phyloP scores from a whole-genome alignment of 2,329 filamentous ascomycete species.

The Myriosclerotinia scirpicola region DNA sequence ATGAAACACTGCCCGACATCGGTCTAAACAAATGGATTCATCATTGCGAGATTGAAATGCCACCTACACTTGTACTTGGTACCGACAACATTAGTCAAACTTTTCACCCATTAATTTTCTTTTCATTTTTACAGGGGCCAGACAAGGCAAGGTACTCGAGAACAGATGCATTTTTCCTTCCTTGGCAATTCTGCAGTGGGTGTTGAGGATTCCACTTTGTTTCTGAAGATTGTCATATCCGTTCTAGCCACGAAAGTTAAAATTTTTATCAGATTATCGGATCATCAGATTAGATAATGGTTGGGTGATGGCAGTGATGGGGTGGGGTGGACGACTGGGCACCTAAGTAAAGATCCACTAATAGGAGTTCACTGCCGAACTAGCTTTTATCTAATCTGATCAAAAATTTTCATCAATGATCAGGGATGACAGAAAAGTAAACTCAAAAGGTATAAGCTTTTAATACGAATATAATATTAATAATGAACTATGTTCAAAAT shows the following conservation, averaged over 20 bases:
- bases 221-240: not conserved
- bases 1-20: slow-evolving; percentile 1
- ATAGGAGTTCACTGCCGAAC: not conserved
- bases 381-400: not conserved
- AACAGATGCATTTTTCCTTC: not conserved
- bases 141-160: not conserved
- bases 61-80: not conserved
- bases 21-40: slow-evolving; percentile 3
- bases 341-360: not conserved
- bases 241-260: not conserved
- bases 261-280: slow-evolving; percentile 20
- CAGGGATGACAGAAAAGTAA: too few species aligned
- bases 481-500: too few species aligned
- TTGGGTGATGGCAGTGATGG: not conserved
- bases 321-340: not conserved
- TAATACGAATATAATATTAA: too few species aligned
- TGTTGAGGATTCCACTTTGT: not conserved
- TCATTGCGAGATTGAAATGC: slow-evolving; percentile 1
- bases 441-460: too few species aligned
- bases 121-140: not conserved
- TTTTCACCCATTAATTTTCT: slow-evolving; percentile 8
- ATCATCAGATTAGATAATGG: slow-evolving; percentile 29
- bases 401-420: too few species aligned
- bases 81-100: slow-evolving; percentile 9
- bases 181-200: slow-evolving; percentile 12